Percentiles rank a stretch among this genome's conserved stretches.
These are phyloP conservation scores for Litchi chinensis DNA, from an alignment of 345 rosid genomes.

Conservation along the genomic window DNA sequence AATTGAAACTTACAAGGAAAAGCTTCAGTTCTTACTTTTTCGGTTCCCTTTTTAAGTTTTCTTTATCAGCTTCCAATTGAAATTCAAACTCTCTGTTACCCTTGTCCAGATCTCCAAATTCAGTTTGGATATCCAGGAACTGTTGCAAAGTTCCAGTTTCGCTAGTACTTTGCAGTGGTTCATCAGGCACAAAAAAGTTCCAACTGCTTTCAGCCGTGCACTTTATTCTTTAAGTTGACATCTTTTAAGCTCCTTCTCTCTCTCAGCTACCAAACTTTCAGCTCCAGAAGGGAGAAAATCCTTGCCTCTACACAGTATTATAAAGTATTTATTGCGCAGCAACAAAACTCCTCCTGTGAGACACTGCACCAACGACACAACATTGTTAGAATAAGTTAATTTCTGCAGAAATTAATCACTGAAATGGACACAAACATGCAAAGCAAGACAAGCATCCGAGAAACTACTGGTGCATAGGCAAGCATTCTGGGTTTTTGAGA, in stretches of 20 bases:
- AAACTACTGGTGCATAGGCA: not conserved
- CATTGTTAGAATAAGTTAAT: not conserved
- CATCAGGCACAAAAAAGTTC: slow-evolving; percentile 38
- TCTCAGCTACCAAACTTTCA: slow-evolving; percentile 53
- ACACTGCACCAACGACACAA: slow-evolving; percentile 40
- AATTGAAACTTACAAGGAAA: slow-evolving; percentile 53
- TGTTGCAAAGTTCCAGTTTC: slow-evolving; percentile 67
- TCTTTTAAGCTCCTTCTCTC: slow-evolving; percentile 66
- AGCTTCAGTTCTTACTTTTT: slow-evolving; percentile 67
- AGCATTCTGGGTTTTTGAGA: not conserved
- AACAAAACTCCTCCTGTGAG: slow-evolving; percentile 84
- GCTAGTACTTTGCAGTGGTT: slow-evolving; percentile 40
- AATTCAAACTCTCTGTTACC: slow-evolving; percentile 40
- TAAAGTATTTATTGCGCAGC: slow-evolving; percentile 68
- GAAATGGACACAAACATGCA: not conserved
- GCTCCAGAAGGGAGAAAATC: slow-evolving; percentile 68
- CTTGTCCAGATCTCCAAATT: slow-evolving; percentile 39
- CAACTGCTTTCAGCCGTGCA: slow-evolving; percentile 52
- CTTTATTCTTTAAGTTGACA: slow-evolving; percentile 68
- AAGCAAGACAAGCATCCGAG: not conserved
- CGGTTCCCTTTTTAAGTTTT: slow-evolving; percentile 53
- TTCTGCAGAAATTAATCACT: slow-evolving; percentile 3
- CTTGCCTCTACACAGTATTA: slow-evolving; percentile 83
- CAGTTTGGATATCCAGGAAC: slow-evolving; percentile 53
- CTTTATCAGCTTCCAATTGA: slow-evolving; percentile 56